Evolutionary conservation across 805 yeast genomes (phyloP).

Genomic region (Phaffomyces thermotolerans): DNA sequence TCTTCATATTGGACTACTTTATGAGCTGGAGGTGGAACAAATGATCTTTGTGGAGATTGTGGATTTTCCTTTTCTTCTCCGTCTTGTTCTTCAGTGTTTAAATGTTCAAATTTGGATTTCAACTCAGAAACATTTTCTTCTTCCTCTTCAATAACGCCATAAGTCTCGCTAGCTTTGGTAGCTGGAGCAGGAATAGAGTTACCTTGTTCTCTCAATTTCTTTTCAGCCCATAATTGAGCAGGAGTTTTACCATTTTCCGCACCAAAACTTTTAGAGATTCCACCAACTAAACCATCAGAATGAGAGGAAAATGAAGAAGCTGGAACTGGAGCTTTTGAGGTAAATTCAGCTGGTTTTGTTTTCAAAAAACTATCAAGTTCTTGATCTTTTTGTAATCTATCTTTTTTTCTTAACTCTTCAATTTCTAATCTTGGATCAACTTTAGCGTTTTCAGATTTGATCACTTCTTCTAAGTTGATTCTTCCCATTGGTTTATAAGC

Average conservation of each 20-base stretch:
- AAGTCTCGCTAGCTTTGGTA: slow-evolving; percentile 24
- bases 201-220: slow-evolving; percentile 39
- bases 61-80: slow-evolving; percentile 19
- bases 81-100: slow-evolving; percentile 22
- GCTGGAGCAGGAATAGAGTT: slow-evolving; percentile 18
- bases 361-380: slow-evolving; percentile 29
- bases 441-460: slow-evolving; percentile 35
- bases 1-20: slow-evolving; percentile 1
- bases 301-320: slow-evolving; percentile 13
- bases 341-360: slow-evolving; percentile 26
- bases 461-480: slow-evolving; percentile 40
- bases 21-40: slow-evolving; percentile 10
- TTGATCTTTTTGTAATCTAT: slow-evolving; percentile 28
- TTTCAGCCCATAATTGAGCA: slow-evolving; percentile 95
- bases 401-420: slow-evolving; percentile 28
- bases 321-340: slow-evolving; percentile 20
- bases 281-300: slow-evolving; percentile 43
- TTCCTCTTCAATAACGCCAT: slow-evolving; percentile 18
- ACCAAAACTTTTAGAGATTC: slow-evolving; percentile 53
- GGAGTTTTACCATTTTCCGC: slow-evolving; percentile 79
- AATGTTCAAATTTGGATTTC: slow-evolving; percentile 31
- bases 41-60: slow-evolving; percentile 15
- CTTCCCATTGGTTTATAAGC: slow-evolving; percentile 59
- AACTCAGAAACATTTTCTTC: slow-evolving; percentile 28
- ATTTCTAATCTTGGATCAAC: slow-evolving; percentile 38